phyloP scores from a whole-genome alignment of 306 rosid species.

The Sesbania bispinosa region DNA sequence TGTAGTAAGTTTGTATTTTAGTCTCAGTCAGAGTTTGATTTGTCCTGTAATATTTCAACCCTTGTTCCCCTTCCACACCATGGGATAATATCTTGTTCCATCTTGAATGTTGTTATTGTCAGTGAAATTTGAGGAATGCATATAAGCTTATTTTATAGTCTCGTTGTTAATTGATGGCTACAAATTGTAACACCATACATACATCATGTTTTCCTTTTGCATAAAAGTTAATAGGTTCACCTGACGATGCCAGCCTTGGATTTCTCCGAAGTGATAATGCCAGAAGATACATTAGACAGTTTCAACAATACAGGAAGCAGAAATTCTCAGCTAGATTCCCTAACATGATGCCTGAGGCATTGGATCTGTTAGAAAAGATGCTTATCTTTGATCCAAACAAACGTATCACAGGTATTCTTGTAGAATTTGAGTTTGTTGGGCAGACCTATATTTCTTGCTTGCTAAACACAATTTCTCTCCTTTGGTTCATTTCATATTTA shows the following conservation, averaged over 20 bases:
- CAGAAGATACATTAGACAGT: slow-evolving; percentile 90
- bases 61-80: too few relatives aligned
- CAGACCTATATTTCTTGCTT: background rate
- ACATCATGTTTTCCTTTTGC: slow-evolving; percentile 33
- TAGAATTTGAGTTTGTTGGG: slow-evolving; percentile 1
- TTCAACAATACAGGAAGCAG: slow-evolving; percentile 91
- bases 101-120: background rate
- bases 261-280: slow-evolving; percentile 98
- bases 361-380: slow-evolving; percentile 94
- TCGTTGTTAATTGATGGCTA: background rate
- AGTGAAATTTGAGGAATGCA: background rate
- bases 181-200: slow-evolving; percentile 26
- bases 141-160: slow-evolving; percentile 6
- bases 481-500: slow-evolving; percentile 3
- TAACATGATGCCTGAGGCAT: slow-evolving; percentile 72
- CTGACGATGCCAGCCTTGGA: slow-evolving; percentile 92
- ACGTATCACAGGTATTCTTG: slow-evolving; percentile 72
- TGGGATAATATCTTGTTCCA: slow-evolving; percentile 1
- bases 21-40: background rate
- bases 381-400: slow-evolving; percentile 92
- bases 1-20: background rate
- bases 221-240: slow-evolving; percentile 88
- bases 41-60: background rate
- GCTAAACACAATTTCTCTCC: background rate
- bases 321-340: slow-evolving; percentile 83